Evolutionary conservation across 805 yeast genomes (phyloP).

Genomic region (Wickerhamiella sorbophila): DNA sequence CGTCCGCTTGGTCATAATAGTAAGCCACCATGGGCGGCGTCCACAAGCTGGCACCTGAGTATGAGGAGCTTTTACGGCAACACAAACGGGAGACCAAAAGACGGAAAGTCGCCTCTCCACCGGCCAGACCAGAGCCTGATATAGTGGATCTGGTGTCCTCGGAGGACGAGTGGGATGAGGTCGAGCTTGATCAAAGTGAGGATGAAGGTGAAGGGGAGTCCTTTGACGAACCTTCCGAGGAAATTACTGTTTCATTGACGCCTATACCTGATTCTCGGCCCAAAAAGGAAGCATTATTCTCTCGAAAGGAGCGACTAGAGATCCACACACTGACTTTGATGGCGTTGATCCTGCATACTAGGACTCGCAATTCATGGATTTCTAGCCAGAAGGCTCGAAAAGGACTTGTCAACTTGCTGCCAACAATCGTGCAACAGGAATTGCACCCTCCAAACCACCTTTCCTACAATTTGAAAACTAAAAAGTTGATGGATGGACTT

Average conservation of each 20-base stretch:
- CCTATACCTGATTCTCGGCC: neutral
- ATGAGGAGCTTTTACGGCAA: conserved; percentile 10
- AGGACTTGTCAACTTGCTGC: conserved; percentile 33
- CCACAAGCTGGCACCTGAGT: conserved; percentile 6
- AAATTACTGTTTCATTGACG: conserved; percentile 4
- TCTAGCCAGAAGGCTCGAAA: conserved; percentile 32
- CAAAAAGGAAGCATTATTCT: conserved; percentile 5
- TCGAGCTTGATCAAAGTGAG: conserved; percentile 10
- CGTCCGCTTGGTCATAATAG: too few relatives aligned
- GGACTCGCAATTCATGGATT: conserved; percentile 61
- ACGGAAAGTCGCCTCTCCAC: neutral
- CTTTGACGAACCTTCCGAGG: conserved; percentile 1
- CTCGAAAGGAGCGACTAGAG: conserved; percentile 45
- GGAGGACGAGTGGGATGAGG: conserved; percentile 19
- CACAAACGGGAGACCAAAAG: conserved; percentile 7
- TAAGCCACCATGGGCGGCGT: neutral
- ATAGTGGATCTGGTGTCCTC: conserved; percentile 3
- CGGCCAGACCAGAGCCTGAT: neutral
- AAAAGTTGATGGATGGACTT: conserved; percentile 66
- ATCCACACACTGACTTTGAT: conserved; percentile 48
- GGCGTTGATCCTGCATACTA: conserved; percentile 52
- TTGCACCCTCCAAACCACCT: conserved; percentile 35
- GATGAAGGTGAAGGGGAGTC: conserved; percentile 1
- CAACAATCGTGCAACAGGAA: conserved; percentile 33
- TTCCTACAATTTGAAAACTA: conserved; percentile 36